Percentiles rank a stretch among this genome's conserved stretches.
Evolutionary conservation across 2,329 filamentous ascomycete genomes (phyloP).

Genomic region (Coniochaeta pulveracea): DNA sequence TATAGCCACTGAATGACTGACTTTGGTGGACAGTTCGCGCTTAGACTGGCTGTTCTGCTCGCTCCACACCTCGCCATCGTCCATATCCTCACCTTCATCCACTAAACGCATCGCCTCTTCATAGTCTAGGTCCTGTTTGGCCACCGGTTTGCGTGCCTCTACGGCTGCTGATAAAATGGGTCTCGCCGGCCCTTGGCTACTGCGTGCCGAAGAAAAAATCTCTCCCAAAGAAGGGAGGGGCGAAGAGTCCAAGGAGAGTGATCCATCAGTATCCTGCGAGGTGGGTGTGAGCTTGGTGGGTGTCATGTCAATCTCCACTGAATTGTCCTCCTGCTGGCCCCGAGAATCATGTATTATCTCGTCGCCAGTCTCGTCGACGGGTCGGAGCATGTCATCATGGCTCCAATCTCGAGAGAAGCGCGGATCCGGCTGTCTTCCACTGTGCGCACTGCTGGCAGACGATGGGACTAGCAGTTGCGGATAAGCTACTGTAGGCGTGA

Average conservation of each 20-base stretch:
- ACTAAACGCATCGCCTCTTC: constrained; percentile 31
- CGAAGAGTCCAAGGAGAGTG: constrained; percentile 10
- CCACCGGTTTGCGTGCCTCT: constrained; percentile 15
- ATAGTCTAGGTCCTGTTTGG: constrained; percentile 23
- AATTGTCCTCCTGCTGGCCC: no score
- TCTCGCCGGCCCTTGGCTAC: constrained; percentile 22
- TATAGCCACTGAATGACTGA: no score
- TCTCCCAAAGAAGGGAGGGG: constrained; percentile 22
- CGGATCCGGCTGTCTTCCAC: constrained; percentile 38
- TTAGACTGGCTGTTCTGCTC: no score
- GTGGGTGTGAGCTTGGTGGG: not conserved
- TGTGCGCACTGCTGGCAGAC: constrained; percentile 29
- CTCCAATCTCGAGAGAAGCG: constrained; percentile 24
- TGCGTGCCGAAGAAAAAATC: constrained; percentile 28
- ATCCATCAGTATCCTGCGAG: not conserved
- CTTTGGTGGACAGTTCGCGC: no score
- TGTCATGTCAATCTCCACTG: no score
- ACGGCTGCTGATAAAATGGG: constrained; percentile 15
- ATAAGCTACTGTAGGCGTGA: constrained; percentile 14
- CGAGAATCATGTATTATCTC: no score
- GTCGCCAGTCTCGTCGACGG: constrained; percentile 5
- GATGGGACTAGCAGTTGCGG: constrained; percentile 21
- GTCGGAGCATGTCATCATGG: constrained; percentile 17
- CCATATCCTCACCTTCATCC: constrained; percentile 16
- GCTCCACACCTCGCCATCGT: not conserved